phyloP scores from a whole-genome alignment of 768 basidiomycete genomes.

The Trametes maxima region DNA sequence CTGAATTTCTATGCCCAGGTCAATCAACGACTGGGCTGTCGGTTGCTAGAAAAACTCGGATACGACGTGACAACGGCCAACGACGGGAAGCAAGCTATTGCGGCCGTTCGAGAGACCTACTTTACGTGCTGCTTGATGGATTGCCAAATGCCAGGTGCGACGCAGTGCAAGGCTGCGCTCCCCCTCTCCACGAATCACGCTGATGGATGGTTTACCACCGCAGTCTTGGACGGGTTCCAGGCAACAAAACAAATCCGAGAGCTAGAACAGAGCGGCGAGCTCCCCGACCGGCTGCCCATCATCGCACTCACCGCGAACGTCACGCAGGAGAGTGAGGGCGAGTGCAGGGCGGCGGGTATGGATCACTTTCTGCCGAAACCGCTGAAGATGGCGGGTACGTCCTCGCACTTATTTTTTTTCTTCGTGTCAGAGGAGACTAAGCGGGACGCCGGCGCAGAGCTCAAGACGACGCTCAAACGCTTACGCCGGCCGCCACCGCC shows the following conservation, averaged over 20 bases:
- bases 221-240: conserved; percentile 33
- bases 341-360: conserved; percentile 33
- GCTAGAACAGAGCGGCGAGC: conserved; percentile 26
- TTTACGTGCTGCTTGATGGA: conserved; percentile 33
- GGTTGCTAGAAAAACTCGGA: conserved; percentile 32
- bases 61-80: conserved; percentile 30
- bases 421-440: background rate
- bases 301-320: conserved; percentile 35
- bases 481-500: too few species aligned
- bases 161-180: background rate
- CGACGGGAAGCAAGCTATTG: conserved; percentile 32
- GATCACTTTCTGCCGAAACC: conserved; percentile 35
- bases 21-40: conserved; percentile 32
- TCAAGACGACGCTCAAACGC: too few species aligned
- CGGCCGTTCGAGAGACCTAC: conserved; percentile 15
- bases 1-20: conserved; percentile 13
- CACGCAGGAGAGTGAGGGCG: conserved; percentile 31
- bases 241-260: conserved; percentile 30
- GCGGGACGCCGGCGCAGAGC: too few species aligned
- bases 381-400: conserved; percentile 29
- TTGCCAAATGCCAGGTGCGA: conserved; percentile 30
- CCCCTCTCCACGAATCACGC: background rate
- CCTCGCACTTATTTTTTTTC: background rate
- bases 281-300: conserved; percentile 30
- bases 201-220: background rate